These are phyloP conservation scores for Aureobasidium melanogenum DNA, from an alignment of 2,329 filamentous ascomycete species.

Conservation along the genomic window DNA sequence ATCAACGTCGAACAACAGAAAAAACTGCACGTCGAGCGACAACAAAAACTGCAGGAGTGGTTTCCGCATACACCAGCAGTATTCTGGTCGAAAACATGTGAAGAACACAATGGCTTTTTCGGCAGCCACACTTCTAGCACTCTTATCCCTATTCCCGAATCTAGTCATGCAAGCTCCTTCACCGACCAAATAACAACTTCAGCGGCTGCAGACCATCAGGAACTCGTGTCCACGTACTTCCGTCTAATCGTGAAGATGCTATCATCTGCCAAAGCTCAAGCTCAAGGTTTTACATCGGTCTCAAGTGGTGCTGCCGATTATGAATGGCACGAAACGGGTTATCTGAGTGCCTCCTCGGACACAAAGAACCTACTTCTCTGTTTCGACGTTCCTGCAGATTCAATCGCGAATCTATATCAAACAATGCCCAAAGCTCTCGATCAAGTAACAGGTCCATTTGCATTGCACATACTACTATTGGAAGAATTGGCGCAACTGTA, in stretches of 20 bases:
- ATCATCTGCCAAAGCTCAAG: neutral
- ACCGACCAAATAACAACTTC: neutral
- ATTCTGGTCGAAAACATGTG: neutral
- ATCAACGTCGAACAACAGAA: too few species aligned
- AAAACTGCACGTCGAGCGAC: neutral
- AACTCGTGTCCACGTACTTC: neutral
- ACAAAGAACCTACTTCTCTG: neutral
- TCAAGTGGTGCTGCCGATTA: neutral
- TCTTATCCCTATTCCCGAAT: too few species aligned
- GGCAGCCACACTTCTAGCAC: neutral
- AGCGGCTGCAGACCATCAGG: neutral
- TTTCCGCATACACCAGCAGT: neutral
- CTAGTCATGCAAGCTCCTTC: neutral
- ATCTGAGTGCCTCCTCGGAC: neutral
- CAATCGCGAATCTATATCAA: neutral
- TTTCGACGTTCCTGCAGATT: neutral
- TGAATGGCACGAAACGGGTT: neutral
- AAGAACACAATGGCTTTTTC: neutral
- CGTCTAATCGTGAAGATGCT: neutral
- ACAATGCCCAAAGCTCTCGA: neutral
- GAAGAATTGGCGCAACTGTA: neutral
- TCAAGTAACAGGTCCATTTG: neutral
- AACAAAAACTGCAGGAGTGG: neutral
- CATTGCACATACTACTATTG: neutral
- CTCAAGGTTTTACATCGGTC: neutral